phyloP scores from a whole-genome alignment of 31 red algal species.

The Pterothamnion heteromorphum region DNA sequence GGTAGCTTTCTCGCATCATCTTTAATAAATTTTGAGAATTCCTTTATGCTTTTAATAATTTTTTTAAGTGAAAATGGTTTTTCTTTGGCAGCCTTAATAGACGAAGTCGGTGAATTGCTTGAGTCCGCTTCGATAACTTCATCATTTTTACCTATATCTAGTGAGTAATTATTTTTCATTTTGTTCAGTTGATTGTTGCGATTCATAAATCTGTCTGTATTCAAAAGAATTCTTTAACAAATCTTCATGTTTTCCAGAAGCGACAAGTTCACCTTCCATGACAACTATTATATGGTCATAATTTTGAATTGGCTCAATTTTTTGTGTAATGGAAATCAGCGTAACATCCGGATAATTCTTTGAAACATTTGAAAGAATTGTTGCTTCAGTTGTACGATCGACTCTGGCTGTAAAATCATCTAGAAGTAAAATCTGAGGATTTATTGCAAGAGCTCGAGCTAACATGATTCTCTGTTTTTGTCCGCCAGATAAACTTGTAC shows the following conservation, averaged over 20 bases:
- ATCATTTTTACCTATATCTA: too few species aligned
- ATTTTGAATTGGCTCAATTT: constrained; percentile 68
- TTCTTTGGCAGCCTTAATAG: too few species aligned
- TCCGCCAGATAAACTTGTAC: constrained; percentile 72
- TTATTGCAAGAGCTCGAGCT: constrained; percentile 72
- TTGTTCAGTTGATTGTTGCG: too few species aligned
- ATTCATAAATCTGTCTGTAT: too few species aligned
- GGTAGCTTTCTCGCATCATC: too few species aligned
- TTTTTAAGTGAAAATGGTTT: too few species aligned
- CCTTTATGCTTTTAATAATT: too few species aligned
- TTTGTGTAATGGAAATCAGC: constrained; percentile 81
- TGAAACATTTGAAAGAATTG: constrained; percentile 70
- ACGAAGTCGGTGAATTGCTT: too few species aligned
- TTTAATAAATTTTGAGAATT: too few species aligned
- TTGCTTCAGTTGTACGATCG: constrained; percentile 68
- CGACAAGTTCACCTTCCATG: constrained; percentile 62
- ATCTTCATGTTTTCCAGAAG: constrained; percentile 61
- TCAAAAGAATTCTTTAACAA: constrained; percentile 48
- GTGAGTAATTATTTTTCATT: too few species aligned
- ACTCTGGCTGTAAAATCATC: constrained; percentile 90
- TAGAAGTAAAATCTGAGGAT: constrained; percentile 79
- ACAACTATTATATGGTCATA: constrained; percentile 76
- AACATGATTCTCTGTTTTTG: constrained; percentile 93
- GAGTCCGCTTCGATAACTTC: too few species aligned
- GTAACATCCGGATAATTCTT: constrained; percentile 58